phyloP scores from a whole-genome alignment of 345 rosid genomes.

The Eucalyptus caleyi region DNA sequence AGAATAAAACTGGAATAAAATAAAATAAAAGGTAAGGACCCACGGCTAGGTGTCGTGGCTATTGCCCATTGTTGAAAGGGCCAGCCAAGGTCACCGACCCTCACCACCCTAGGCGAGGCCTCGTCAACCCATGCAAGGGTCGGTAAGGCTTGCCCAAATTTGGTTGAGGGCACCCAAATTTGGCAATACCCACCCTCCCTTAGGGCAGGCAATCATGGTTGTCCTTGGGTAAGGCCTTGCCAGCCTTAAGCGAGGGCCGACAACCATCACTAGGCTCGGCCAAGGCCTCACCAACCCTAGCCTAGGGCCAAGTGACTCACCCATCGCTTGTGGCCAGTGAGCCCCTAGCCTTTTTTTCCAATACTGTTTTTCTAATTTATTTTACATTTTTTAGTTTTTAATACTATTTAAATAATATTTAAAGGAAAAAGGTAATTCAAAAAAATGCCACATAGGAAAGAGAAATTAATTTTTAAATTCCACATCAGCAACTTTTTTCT shows the following conservation, averaged over 20 bases:
- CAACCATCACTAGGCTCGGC: background rate
- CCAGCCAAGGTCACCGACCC: too few relatives aligned
- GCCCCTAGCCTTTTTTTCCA: background rate
- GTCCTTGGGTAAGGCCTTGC: background rate
- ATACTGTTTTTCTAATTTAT: background rate
- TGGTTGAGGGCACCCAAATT: too few relatives aligned
- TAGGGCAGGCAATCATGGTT: accelerated
- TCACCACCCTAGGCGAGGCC: background rate
- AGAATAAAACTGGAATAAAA: background rate
- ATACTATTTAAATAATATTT: background rate
- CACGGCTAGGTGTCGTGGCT: accelerated
- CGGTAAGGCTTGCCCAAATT: too few relatives aligned
- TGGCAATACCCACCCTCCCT: accelerated
- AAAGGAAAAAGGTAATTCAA: too few relatives aligned
- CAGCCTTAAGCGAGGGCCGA: accelerated
- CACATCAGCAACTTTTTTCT: too few relatives aligned
- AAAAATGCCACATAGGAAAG: too few relatives aligned
- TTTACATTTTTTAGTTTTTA: too few relatives aligned
- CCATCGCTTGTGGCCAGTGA: background rate
- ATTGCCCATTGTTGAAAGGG: background rate
- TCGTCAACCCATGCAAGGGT: background rate
- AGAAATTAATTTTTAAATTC: background rate
- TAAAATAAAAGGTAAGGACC: background rate
- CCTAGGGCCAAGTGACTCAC: background rate
- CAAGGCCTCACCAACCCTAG: background rate